Conservation (phyloP, 139 green algal species). For the Chlorella sp. region DNA sequence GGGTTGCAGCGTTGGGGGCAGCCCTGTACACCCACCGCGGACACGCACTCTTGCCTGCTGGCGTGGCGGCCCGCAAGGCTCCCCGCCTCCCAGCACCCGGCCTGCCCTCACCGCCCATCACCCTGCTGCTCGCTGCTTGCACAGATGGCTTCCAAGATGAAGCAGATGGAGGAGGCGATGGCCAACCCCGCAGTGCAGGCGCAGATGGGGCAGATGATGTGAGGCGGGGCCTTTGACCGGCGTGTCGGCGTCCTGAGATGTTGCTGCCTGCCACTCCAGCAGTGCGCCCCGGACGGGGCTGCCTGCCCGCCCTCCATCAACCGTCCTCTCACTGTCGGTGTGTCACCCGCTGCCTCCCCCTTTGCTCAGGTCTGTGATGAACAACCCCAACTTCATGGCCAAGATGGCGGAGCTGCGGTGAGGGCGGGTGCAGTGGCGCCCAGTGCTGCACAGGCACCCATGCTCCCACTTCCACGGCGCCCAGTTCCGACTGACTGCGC, state of each 20-base stretch:
- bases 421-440: too few species aligned
- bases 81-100: not conserved
- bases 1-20: not conserved
- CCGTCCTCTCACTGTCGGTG: too few species aligned
- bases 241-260: too few species aligned
- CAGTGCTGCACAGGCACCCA: too few species aligned
- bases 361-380: conserved; percentile 12
- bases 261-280: too few species aligned
- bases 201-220: conserved; percentile 44
- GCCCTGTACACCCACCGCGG: not conserved
- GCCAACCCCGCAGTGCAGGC: conserved; percentile 43
- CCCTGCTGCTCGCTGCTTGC: not conserved
- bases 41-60: too few species aligned
- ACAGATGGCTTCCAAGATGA: conserved; percentile 57
- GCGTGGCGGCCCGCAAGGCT: not conserved
- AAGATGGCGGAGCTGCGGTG: conserved; percentile 39
- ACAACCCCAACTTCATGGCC: conserved; percentile 38
- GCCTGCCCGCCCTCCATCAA: too few species aligned
- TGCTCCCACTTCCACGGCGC: too few species aligned
- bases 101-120: too few species aligned
- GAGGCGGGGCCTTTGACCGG: not conserved
- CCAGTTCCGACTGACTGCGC: too few species aligned
- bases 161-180: conserved; percentile 72
- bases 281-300: too few species aligned
- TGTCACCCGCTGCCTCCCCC: too few species aligned